Base-by-base conservation (phyloP, 495 filamentous ascomycete genomes). In the Aspergillus incahuasiensis region DNA sequence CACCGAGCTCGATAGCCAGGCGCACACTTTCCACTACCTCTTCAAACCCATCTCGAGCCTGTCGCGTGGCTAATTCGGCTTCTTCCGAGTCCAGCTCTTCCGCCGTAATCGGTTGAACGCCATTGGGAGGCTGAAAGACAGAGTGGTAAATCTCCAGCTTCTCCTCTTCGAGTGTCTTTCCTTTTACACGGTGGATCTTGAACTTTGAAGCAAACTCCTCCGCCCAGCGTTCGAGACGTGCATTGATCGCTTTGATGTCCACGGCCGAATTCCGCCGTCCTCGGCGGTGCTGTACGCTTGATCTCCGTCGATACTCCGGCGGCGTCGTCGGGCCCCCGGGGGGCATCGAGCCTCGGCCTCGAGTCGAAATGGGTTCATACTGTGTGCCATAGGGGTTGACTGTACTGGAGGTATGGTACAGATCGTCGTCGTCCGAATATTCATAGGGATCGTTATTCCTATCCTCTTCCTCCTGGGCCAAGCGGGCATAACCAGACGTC, bases 231-330 rank as follows among this genome's bases (percentile, higher is more conserved):
- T 99, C 94, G 18, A 99, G 77, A 45, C 94, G 84, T 52, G 94
- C 92, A 73, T 99, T 99, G 70, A 99, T 97, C 56, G 92, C 94
- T 71, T 97, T 97, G 63, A 99, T 92, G 68, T 99, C 94, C 11
- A 97, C 94, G 5, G 90, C 92, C 25, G 90, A 91, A 65, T 90
- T 95, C 55, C 91, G 86, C 58, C 86, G 78, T 40, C 76, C 74
- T 47, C 82, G 81, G 41, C 84, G 73, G 41, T 77, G 71, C 32
- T 71, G 69, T 44, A 74, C 73, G 61, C 67, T 77, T 18, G 72
- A 71, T 58, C 77, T 72, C 51, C 75, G 74, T 63, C 71, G 74
- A 57, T 74, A 64, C 28, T 67, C 72, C 55, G 68, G 66, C 19
- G 73, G 71, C 52, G 66, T 72, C 45, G 67, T 59, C 59, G 67